Conservation (phyloP, 1,284 basidiomycete genomes). For the Ganoderma boninense region DNA sequence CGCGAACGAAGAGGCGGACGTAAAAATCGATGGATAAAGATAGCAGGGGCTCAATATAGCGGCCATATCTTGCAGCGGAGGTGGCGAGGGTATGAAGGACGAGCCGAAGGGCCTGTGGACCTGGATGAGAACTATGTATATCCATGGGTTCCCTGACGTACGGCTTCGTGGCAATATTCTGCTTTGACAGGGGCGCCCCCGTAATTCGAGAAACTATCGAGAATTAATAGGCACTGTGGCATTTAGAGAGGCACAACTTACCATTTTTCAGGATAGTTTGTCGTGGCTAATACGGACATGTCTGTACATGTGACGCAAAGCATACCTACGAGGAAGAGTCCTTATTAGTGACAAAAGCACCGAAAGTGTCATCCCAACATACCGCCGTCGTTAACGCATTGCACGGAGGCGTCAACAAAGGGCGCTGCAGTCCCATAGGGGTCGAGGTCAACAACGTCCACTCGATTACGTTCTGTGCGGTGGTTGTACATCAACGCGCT, state of each 20-base stretch:
- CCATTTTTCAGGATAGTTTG: constrained; percentile 98
- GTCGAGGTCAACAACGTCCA: constrained; percentile 96
- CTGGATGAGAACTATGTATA: neutral
- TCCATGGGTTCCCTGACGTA: constrained; percentile 46
- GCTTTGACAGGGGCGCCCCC: constrained; percentile 93
- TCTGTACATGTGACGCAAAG: constrained; percentile 98
- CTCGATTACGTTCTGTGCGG: constrained; percentile 75
- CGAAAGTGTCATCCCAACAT: constrained; percentile 29
- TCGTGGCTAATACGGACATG: constrained; percentile 91
- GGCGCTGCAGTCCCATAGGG: constrained; percentile 98
- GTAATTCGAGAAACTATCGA: constrained; percentile 88
- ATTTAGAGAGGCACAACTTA: constrained; percentile 38
- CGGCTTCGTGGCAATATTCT: constrained; percentile 95
- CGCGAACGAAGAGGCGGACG: constrained; percentile 89
- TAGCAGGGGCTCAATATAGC: constrained; percentile 91
- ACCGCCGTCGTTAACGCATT: constrained; percentile 90
- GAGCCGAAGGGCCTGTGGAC: constrained; percentile 81
- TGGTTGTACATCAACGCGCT: constrained; percentile 94
- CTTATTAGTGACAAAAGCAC: neutral
- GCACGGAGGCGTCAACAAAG: constrained; percentile 98
- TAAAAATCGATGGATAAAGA: constrained; percentile 99
- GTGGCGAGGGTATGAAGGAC: constrained; percentile 88
- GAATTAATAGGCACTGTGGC: constrained; percentile 9
- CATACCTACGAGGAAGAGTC: constrained; percentile 64
- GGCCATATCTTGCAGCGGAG: constrained; percentile 91